Base-by-base conservation (phyloP, 2,329 filamentous ascomycete genomes). In the Hypoxylon sp. region DNA sequence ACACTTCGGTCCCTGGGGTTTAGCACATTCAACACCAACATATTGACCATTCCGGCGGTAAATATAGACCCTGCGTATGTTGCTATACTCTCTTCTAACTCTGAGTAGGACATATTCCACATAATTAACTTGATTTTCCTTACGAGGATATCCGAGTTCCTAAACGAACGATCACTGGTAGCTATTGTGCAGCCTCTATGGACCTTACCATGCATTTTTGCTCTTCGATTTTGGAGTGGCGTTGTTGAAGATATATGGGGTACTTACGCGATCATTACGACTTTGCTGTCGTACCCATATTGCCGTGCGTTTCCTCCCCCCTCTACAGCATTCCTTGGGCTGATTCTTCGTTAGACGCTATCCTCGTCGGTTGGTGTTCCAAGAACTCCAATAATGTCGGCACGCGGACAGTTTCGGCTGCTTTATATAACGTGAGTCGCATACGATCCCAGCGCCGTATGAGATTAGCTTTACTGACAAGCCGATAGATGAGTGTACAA, bases 381-480 rank as follows among this genome's bases (percentile, higher is more conserved):
- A 76, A 78, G 45, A 87, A 87, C 58, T 76, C 81, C 0, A 82
- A 83, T 48, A 79, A 77, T 13, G 83, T 86, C 3, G 74, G 82
- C 15, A 82, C 81, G 2, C 70, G 83, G 4, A 79, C 82, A 4
- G 79, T 87, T 2, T 79, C 80, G 0, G 78, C 80, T 0, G 82
- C 80, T 0, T 60, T 84, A 5, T 86, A 86, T 65, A 86, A 85
- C 55, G 71, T 74, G 57, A 57, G 67, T 57, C 16, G 8, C 30
- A 2, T n/a, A n/a, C n/a, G n/a, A n/a, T 19, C 27, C 17, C 6
- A 11, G 37, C 19, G 35, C 5, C 7, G 7, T 17, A 13, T 9
- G 29, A 6, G 17, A n/a, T 11, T 21, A 20, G 7, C 8, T 17
- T 26, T 19, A 3, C 27, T 52, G 30, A 55, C 29, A 36, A 5